Percentiles rank a stretch among this genome's conserved stretches.
Evolutionary conservation across 2,329 filamentous ascomycete species (phyloP).

Genomic region (Arthroderma uncinatum): DNA sequence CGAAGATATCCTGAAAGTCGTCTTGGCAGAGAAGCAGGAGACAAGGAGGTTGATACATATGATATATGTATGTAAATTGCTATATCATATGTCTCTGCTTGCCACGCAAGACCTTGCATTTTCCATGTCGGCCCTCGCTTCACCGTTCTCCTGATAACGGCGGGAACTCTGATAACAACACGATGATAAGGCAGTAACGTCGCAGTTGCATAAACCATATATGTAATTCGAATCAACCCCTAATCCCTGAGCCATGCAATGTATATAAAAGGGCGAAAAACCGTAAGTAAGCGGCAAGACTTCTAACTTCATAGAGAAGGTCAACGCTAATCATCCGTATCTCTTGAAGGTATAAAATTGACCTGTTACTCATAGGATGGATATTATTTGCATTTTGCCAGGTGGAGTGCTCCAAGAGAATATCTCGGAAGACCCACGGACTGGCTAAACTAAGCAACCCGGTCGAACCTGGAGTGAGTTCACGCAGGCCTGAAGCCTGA

Average conservation of each 20-base stretch:
- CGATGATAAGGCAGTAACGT: not conserved
- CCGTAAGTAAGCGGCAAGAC: conserved; percentile 2
- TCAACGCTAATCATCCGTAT: not conserved
- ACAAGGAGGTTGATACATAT: not conserved
- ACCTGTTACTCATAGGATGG: no score
- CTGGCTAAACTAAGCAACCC: not conserved
- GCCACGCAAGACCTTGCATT: no score
- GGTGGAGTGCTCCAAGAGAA: not conserved
- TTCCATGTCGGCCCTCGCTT: not conserved
- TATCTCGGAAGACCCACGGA: not conserved
- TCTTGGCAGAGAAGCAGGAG: not conserved
- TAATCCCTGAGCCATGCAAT: not conserved
- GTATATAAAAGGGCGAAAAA: not conserved
- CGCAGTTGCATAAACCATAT: not conserved
- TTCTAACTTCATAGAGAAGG: conserved; percentile 1
- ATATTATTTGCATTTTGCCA: not conserved
- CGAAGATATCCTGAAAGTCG: not conserved
- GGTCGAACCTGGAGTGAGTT: conserved; percentile 3
- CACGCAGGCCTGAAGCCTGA: no score
- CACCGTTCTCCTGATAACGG: not conserved
- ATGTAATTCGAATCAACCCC: not conserved
- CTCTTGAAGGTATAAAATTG: no score
- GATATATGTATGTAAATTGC: not conserved
- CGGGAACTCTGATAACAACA: conserved; percentile 2
- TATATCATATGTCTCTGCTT: not conserved